Evolutionary conservation across 495 filamentous ascomycete genomes (phyloP), one percentile per base, ranked within the genome.

Genomic region (Hyphodiscus hymeniophilus): DNA sequence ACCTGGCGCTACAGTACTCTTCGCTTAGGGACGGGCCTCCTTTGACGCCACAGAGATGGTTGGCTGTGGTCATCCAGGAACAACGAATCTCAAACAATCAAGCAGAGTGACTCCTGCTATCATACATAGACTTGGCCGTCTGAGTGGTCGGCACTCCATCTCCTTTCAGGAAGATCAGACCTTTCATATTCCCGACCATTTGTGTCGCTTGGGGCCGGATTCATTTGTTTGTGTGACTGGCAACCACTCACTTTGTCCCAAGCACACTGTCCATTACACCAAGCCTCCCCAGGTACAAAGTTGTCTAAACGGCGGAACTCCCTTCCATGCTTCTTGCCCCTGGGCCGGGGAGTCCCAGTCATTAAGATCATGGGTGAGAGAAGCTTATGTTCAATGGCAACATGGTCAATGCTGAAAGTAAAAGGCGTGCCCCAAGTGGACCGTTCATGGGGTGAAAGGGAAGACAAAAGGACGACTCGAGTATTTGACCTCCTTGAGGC

Each of bases 91-190:
- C 33, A 36, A 36, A 36, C 33, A 36, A 13, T 17, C n/a, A n/a
- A n/a, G n/a, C n/a, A n/a, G n/a, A n/a, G n/a, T n/a, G 13, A 36
- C 3, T 13, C 4, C 33, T 5, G 12, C 33, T n/a, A 13, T 13
- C 13, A 36, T n/a, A 13, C 12, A 6, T 6, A n/a, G 15, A 36
- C 33, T n/a, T 36, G 33, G 33, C 12, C 33, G 4, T 17, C 33
- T 17, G 15, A 36, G 5, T 36, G 33, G 38, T 22, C 21, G 18
- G 7, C n/a, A 21, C 8, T 22, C 24, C 20, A 20, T 44, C 23
- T 43, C 51, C 36, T 54, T 21, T 45, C 39, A 39, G 30, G 33
- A 40, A 45, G 17, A 35, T 52, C 34, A 36, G 43, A 47, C 36
- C 13, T 30, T 17, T 18, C 15, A 20, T 24, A 33, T 52, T 11